Conservation (phyloP, 208 protist species). For the Acanthamoeba sp. region DNA sequence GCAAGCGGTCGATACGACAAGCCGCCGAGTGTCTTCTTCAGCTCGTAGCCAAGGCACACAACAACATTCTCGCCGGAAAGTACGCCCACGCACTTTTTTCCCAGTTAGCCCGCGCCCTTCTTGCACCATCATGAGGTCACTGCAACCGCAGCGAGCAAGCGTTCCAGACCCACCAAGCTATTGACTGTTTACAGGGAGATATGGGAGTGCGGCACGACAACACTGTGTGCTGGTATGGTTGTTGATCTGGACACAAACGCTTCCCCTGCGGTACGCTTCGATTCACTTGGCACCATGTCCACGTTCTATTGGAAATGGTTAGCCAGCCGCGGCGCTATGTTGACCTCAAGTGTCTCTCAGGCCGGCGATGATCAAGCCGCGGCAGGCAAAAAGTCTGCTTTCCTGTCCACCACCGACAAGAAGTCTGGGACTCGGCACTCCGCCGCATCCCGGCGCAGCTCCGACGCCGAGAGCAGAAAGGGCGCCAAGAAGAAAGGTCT, state of each 20-base stretch:
- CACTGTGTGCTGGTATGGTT: conserved; percentile 53
- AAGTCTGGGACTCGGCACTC: neutral
- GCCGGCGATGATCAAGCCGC: neutral
- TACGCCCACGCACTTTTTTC: neutral
- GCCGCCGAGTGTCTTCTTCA: conserved; percentile 31
- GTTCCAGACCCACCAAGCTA: neutral
- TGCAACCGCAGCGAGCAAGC: neutral
- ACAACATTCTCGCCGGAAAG: conserved; percentile 51
- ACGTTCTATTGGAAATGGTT: too few species aligned
- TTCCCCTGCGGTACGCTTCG: neutral
- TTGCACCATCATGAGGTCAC: too few species aligned
- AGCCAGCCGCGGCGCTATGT: too few species aligned
- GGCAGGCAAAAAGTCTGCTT: neutral
- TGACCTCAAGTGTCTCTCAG: too few species aligned
- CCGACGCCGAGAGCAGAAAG: neutral
- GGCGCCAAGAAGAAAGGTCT: conserved; percentile 51
- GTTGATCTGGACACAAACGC: neutral
- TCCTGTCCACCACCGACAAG: neutral
- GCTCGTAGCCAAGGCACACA: conserved; percentile 51
- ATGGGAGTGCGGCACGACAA: conserved; percentile 73
- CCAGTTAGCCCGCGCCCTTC: too few species aligned
- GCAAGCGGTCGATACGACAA: conserved; percentile 35
- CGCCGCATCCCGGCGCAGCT: neutral
- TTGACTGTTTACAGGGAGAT: conserved; percentile 20
- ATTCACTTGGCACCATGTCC: too few species aligned